A percentile compares a stretch with the other conserved stretches of the same genome.
Conservation (phyloP, 345 rosid species). For the Euphorbia peplus region DNA sequence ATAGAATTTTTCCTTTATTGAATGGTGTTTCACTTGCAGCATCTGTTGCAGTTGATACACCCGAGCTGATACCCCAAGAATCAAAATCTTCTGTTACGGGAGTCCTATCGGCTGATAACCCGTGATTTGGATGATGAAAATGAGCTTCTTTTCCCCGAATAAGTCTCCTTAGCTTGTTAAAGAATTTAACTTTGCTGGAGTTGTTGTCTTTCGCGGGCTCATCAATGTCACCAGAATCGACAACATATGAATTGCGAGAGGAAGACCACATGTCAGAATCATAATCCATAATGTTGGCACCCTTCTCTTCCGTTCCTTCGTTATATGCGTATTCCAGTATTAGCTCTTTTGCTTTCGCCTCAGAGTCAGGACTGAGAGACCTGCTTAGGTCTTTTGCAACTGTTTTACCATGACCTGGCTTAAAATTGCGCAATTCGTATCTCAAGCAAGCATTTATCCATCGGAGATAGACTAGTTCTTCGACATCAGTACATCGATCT, state of each 20-base stretch:
- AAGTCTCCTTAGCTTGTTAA: constrained; percentile 59
- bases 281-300: constrained; percentile 26
- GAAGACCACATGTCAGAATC: constrained; percentile 69
- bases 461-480: constrained; percentile 76
- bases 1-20: constrained; percentile 22
- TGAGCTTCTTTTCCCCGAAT: constrained; percentile 56
- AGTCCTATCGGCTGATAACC: constrained; percentile 27
- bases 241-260: constrained; percentile 45
- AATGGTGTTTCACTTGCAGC: constrained; percentile 18
- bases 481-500: constrained; percentile 62
- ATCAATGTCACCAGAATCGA: constrained; percentile 54
- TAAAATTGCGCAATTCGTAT: constrained; percentile 69
- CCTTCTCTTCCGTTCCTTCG: constrained; percentile 46
- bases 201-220: constrained; percentile 31
- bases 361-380: constrained; percentile 71
- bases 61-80: constrained; percentile 33
- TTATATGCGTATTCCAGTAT: constrained; percentile 69
- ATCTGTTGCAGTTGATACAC: constrained; percentile 23
- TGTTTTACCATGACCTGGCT: constrained; percentile 60
- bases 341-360: constrained; percentile 72
- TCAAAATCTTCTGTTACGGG: constrained; percentile 35
- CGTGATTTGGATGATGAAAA: constrained; percentile 27
- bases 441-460: constrained; percentile 95
- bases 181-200: constrained; percentile 48
- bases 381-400: constrained; percentile 81